Evolutionary conservation across 1,139 yeast species (phyloP).

Genomic region (Kluyveromyces marxianus): DNA sequence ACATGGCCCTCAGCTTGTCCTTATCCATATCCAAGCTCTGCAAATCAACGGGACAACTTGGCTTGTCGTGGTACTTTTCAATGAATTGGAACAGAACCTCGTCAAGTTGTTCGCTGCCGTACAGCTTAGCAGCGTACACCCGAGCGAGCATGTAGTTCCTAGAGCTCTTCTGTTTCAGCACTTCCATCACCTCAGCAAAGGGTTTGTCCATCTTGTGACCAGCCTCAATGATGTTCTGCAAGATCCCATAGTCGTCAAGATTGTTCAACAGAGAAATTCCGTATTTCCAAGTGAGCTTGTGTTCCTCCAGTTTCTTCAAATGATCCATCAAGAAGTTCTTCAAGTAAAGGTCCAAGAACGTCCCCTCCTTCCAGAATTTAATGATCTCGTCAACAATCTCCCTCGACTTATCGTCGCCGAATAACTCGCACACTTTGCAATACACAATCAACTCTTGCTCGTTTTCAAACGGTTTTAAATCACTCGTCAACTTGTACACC

Average conservation of each 20-base stretch:
- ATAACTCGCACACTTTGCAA: constrained; percentile 24
- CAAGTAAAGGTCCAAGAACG: constrained; percentile 25
- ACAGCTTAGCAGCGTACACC: constrained; percentile 16
- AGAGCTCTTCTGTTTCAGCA: constrained; percentile 20
- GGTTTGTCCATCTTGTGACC: constrained; percentile 14
- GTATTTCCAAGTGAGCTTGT: constrained; percentile 12
- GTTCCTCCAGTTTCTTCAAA: constrained; percentile 11
- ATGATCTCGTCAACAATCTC: constrained; percentile 21
- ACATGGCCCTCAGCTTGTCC: constrained; percentile 5
- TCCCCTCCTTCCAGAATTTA: constrained; percentile 14
- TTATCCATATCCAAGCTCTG: constrained; percentile 13
- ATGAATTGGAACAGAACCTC: constrained; percentile 19
- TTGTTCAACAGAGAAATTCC: constrained; percentile 17
- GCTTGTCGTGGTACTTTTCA: constrained; percentile 25
- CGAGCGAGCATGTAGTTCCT: constrained; percentile 25
- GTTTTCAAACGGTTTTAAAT: constrained; percentile 20
- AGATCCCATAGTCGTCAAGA: constrained; percentile 26
- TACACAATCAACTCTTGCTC: constrained; percentile 28
- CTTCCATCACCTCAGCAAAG: constrained; percentile 12
- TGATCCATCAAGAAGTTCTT: constrained; percentile 26
- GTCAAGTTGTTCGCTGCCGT: constrained; percentile 9
- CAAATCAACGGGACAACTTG: constrained; percentile 27
- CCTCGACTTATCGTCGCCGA: constrained; percentile 15
- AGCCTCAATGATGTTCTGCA: constrained; percentile 18
- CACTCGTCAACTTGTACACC: constrained; percentile 18